Evolutionary conservation across 2,329 filamentous ascomycete genomes (phyloP).

Genomic region (Colletotrichum navitas): DNA sequence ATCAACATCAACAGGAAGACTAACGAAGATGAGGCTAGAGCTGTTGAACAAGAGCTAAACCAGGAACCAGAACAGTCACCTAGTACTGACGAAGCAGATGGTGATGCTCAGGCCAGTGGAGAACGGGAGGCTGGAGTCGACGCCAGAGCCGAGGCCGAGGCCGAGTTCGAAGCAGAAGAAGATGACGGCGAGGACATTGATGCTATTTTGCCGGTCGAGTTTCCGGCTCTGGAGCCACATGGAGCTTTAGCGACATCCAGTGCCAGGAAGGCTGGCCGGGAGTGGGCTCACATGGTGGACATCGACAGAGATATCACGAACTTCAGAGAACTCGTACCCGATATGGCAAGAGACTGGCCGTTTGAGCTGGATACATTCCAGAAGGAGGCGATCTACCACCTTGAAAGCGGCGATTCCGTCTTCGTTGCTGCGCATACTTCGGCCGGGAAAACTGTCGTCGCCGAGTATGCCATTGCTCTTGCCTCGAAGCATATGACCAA

Average conservation of each 20-base stretch:
- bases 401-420: slow-evolving; percentile 96
- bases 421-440: slow-evolving; percentile 99
- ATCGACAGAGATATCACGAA: slow-evolving; percentile 94
- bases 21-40: slow-evolving; percentile 62
- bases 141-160: not conserved
- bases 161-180: slow-evolving; percentile 51
- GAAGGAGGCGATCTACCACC: slow-evolving; percentile 97
- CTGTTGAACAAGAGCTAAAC: slow-evolving; percentile 61
- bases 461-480: slow-evolving; percentile 96
- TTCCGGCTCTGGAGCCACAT: slow-evolving; percentile 89
- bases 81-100: slow-evolving; percentile 46
- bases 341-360: slow-evolving; percentile 96
- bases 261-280: slow-evolving; percentile 79
- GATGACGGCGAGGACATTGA: slow-evolving; percentile 79
- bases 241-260: slow-evolving; percentile 79
- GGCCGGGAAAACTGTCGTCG: slow-evolving; percentile 97
- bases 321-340: slow-evolving; percentile 91
- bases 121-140: slow-evolving; percentile 42
- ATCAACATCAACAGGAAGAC: slow-evolving; percentile 75
- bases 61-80: slow-evolving; percentile 58
- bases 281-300: slow-evolving; percentile 99
- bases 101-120: slow-evolving; percentile 44
- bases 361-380: slow-evolving; percentile 99
- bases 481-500: slow-evolving; percentile 99
- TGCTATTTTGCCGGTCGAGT: slow-evolving; percentile 89